Percentiles rank a stretch among this genome's conserved stretches.
These are phyloP conservation scores for Dictyostelium brefeldianum DNA, from an alignment of 78 protist genomes.

Conservation along the genomic window DNA sequence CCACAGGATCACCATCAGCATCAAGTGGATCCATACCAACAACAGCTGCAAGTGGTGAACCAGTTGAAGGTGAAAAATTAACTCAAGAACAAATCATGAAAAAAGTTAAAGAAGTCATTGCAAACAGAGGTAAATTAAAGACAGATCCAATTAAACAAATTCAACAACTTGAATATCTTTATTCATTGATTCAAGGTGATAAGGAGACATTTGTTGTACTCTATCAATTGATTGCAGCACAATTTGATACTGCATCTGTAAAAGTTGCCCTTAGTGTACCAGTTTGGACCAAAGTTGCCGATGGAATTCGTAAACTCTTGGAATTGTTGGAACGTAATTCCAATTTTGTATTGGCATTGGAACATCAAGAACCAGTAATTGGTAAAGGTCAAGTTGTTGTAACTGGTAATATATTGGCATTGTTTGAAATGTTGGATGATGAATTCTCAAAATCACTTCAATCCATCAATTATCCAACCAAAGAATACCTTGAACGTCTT, in stretches of 20 bases:
- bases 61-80: constrained; percentile 7
- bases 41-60: background rate
- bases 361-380: constrained; percentile 23
- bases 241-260: constrained; percentile 76
- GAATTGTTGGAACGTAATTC: constrained; percentile 14
- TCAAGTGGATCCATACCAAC: constrained; percentile 1
- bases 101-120: constrained; percentile 66
- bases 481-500: constrained; percentile 88
- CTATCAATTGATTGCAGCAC: constrained; percentile 73
- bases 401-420: constrained; percentile 60
- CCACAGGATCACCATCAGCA: background rate
- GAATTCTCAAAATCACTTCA: constrained; percentile 90
- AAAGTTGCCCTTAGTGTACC: constrained; percentile 56
- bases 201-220: constrained; percentile 71
- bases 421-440: constrained; percentile 91
- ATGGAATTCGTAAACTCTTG: constrained; percentile 26
- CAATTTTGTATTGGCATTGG: constrained; percentile 25
- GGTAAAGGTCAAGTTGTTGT: constrained; percentile 29
- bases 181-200: constrained; percentile 27
- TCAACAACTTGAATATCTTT: constrained; percentile 30
- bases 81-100: constrained; percentile 55
- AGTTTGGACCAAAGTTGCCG: constrained; percentile 66
- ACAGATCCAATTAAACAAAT: constrained; percentile 72
- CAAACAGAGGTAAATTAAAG: constrained; percentile 70
- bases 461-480: constrained; percentile 87